Evolutionary conservation across 2,329 filamentous ascomycete genomes (phyloP).

Genomic region (Fusarium multiceps): DNA sequence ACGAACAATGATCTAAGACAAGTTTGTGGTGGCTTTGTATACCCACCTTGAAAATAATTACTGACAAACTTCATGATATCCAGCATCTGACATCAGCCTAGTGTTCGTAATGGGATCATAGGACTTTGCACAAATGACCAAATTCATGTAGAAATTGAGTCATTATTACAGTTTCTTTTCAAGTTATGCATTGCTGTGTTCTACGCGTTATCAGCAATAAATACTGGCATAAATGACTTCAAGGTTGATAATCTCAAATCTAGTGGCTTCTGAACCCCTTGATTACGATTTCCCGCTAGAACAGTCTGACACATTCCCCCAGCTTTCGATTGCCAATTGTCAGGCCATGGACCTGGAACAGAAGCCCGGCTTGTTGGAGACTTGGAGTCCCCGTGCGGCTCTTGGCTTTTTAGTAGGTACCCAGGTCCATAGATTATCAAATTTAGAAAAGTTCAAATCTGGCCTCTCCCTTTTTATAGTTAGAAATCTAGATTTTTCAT

Average conservation of each 20-base stretch:
- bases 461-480: constrained; percentile 24
- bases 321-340: constrained; percentile 40
- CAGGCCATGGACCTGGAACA: constrained; percentile 39
- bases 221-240: not conserved
- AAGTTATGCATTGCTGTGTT: not conserved
- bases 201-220: not conserved
- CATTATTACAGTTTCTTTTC: not conserved
- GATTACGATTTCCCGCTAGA: constrained; percentile 33
- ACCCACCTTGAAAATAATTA: constrained; percentile 12
- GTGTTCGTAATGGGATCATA: not conserved
- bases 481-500: constrained; percentile 11
- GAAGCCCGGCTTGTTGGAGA: constrained; percentile 19
- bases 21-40: not conserved
- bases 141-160: not conserved
- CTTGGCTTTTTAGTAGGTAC: constrained; percentile 31
- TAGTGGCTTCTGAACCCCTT: constrained; percentile 16
- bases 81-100: constrained; percentile 11
- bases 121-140: not conserved
- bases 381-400: constrained; percentile 34
- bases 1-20: constrained; percentile 12
- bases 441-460: constrained; percentile 42
- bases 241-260: not conserved
- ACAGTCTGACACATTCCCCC: constrained; percentile 39
- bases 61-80: constrained; percentile 32
- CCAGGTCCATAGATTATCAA: constrained; percentile 29